Evolutionary conservation across 1,284 basidiomycete genomes (phyloP).

Genomic region (Anthracocystis setariae): DNA sequence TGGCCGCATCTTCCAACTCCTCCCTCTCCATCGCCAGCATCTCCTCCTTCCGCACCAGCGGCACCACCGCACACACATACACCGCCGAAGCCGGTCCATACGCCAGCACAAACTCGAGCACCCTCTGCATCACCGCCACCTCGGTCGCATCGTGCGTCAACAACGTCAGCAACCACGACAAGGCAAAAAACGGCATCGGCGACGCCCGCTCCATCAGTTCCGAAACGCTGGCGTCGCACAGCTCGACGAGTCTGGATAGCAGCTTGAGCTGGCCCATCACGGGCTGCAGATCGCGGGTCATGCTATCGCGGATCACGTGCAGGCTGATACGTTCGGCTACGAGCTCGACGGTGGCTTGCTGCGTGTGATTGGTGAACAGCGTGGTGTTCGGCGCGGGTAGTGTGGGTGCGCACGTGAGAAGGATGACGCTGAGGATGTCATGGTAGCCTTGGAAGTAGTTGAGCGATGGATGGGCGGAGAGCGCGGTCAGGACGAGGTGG

Average conservation of each 20-base stretch:
- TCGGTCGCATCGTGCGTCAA: conserved; percentile 86
- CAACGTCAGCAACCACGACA: conserved; percentile 88
- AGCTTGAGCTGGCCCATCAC: conserved; percentile 83
- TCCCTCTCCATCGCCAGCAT: conserved; percentile 23
- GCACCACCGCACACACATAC: conserved; percentile 80
- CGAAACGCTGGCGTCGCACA: conserved; percentile 79
- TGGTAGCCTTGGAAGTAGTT: conserved; percentile 90
- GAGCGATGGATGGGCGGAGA: conserved; percentile 78
- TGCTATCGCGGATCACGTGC: conserved; percentile 84
- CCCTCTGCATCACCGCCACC: conserved; percentile 76
- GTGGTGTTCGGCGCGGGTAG: background rate
- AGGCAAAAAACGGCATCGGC: conserved; percentile 83
- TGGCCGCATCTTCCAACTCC: conserved; percentile 44
- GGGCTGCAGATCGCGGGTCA: conserved; percentile 85
- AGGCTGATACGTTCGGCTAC: conserved; percentile 76
- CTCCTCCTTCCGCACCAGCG: conserved; percentile 22
- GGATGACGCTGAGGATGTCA: conserved; percentile 86
- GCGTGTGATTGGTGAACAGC: conserved; percentile 1
- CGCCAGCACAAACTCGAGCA: conserved; percentile 86
- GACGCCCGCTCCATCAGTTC: conserved; percentile 75
- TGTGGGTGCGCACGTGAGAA: conserved; percentile 73
- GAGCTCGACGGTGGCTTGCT: conserved; percentile 21
- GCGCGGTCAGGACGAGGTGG: conserved; percentile 72
- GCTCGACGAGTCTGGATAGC: conserved; percentile 75
- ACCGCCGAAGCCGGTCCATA: conserved; percentile 82